Percentiles rank a stretch among this genome's conserved stretches.
Evolutionary conservation across 768 basidiomycete species (phyloP).

Genomic region (Auricularia heimuer): DNA sequence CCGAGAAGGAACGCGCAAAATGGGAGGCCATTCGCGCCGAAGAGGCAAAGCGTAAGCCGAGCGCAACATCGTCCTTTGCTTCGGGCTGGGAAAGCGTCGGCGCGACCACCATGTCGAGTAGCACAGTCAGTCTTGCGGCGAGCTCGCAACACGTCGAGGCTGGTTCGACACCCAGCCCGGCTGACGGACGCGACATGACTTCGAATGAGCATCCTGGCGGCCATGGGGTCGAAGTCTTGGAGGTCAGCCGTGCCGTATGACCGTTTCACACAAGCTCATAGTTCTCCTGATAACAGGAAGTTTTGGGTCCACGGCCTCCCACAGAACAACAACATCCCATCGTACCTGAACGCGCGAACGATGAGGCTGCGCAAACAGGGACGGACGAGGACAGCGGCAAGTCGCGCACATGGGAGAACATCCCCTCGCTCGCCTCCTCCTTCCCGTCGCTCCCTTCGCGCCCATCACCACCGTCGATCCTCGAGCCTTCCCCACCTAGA

Average conservation of each 20-base stretch:
- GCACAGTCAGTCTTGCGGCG: constrained; percentile 10
- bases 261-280: constrained; percentile 12
- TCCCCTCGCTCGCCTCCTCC: constrained; percentile 48
- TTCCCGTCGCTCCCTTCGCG: constrained; percentile 73
- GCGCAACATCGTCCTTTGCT: neutral
- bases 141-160: constrained; percentile 11
- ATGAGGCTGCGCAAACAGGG: neutral
- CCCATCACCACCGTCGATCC: constrained; percentile 8
- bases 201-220: constrained; percentile 24
- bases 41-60: constrained; percentile 26
- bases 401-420: constrained; percentile 39
- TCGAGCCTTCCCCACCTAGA: constrained; percentile 1
- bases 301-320: constrained; percentile 1
- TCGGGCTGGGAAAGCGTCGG: constrained; percentile 21
- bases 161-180: constrained; percentile 22
- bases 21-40: constrained; percentile 61
- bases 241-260: constrained; percentile 14
- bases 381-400: constrained; percentile 3
- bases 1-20: constrained; percentile 56
- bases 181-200: constrained; percentile 31
- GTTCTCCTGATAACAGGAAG: constrained; percentile 5
- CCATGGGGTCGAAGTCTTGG: constrained; percentile 15
- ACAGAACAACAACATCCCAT: neutral
- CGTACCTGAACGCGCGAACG: neutral
- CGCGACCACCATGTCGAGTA: constrained; percentile 10